These are phyloP conservation scores for Epichloe baconii DNA, from an alignment of 2,329 filamentous ascomycete genomes.

Conservation along the genomic window DNA sequence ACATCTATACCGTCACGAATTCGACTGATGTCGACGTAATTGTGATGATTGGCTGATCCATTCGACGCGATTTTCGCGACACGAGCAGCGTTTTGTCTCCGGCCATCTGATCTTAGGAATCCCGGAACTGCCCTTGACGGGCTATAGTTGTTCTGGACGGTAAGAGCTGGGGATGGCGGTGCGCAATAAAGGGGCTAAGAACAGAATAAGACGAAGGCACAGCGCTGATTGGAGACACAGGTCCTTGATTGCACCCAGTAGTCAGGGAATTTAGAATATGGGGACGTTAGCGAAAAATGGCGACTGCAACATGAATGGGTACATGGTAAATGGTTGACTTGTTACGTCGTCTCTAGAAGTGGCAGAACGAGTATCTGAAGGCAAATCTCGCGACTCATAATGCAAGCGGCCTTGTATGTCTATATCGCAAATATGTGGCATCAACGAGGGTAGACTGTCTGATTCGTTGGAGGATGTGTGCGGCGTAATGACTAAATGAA, in stretches of 20 bases:
- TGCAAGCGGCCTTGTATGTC: conserved; percentile 1
- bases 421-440: conserved; percentile 4
- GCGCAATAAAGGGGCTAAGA: conserved; percentile 18
- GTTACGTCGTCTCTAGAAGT: conserved; percentile 9
- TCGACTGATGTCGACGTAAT: conserved; percentile 47
- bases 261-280: conserved; percentile 17
- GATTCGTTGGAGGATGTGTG: conserved; percentile 4
- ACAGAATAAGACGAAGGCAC: conserved; percentile 20
- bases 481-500: conserved; percentile 13
- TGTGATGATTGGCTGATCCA: conserved; percentile 40
- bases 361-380: conserved; percentile 3
- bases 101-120: conserved; percentile 24
- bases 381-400: conserved; percentile 5
- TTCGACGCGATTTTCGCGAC: conserved; percentile 33
- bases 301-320: conserved; percentile 21
- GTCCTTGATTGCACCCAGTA: conserved; percentile 6
- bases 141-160: conserved; percentile 24
- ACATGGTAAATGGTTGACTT: conserved; percentile 17
- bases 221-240: conserved; percentile 15
- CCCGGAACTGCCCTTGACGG: conserved; percentile 25
- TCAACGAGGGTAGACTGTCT: conserved; percentile 6
- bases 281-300: conserved; percentile 14
- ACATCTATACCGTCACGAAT: conserved; percentile 57
- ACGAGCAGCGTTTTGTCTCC: conserved; percentile 36
- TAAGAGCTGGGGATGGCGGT: conserved; percentile 21